Evolutionary conservation across 208 protist species (phyloP).

Genomic region (Angomonas ambiguus): DNA sequence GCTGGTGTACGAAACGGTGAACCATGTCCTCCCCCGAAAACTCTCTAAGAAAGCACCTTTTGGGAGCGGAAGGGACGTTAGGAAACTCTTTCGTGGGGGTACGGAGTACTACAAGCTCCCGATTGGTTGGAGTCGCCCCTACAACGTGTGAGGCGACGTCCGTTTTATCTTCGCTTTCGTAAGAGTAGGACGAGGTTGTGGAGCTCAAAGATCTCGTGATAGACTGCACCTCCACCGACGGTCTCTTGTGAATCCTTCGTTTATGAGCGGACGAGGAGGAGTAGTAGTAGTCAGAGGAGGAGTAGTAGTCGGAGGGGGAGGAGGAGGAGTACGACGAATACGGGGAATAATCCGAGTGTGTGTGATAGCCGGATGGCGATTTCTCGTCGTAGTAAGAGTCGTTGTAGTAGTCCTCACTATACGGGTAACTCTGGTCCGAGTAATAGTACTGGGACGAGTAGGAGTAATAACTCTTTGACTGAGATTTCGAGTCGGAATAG

Average conservation of each 20-base stretch:
- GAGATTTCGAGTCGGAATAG: neutral
- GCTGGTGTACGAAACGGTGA: conserved; percentile 36
- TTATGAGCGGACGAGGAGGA: neutral
- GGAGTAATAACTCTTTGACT: conserved; percentile 9
- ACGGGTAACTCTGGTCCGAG: neutral
- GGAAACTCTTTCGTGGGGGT: conserved; percentile 33
- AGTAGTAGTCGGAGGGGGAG: conserved; percentile 8
- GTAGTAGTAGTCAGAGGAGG: conserved; percentile 2
- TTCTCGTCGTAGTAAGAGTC: neutral
- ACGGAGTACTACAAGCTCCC: conserved; percentile 43
- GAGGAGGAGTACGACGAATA: conserved; percentile 11
- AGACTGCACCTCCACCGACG: neutral
- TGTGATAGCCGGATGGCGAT: conserved; percentile 3
- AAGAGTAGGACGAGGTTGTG: conserved; percentile 20
- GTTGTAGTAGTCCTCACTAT: neutral
- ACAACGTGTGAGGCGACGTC: conserved; percentile 4
- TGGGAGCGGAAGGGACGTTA: conserved; percentile 24
- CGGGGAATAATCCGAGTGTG: conserved; percentile 8
- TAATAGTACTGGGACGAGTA: conserved; percentile 21
- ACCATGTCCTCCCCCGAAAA: conserved; percentile 39
- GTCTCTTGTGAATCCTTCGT: no score
- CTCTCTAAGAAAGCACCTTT: conserved; percentile 32
- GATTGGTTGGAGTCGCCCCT: neutral
- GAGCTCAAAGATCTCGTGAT: conserved; percentile 5
- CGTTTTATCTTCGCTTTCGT: conserved; percentile 11